Conservation (phyloP, 805 yeast genomes). For the Candida fluviatilis region DNA sequence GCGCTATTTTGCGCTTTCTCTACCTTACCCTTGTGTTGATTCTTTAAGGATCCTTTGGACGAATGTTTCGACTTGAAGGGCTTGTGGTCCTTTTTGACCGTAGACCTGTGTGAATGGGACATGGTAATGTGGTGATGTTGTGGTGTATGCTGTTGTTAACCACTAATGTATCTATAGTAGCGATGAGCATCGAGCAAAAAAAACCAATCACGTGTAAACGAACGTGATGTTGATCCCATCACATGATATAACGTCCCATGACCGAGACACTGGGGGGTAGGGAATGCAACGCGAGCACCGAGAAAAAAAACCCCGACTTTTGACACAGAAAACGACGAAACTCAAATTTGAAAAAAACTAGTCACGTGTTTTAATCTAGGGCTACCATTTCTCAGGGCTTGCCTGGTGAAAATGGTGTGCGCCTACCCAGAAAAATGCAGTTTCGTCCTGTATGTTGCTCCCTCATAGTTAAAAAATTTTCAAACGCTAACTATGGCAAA, state of each 20-base stretch:
- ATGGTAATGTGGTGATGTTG: background rate
- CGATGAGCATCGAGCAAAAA: background rate
- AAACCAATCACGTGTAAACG: background rate
- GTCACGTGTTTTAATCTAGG: background rate
- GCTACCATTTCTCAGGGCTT: too few species aligned
- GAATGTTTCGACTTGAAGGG: conserved; percentile 90
- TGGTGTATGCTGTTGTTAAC: background rate
- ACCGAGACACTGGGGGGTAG: too few species aligned
- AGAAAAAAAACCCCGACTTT: too few species aligned
- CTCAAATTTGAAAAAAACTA: too few species aligned
- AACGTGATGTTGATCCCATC: background rate
- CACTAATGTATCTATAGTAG: background rate
- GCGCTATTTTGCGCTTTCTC: conserved; percentile 51
- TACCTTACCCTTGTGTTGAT: conserved; percentile 78
- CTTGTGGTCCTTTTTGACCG: conserved; percentile 81
- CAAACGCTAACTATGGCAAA: background rate
- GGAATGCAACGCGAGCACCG: too few species aligned
- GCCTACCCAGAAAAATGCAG: background rate
- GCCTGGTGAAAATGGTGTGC: too few species aligned
- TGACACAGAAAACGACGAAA: too few species aligned
- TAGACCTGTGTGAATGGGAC: conserved; percentile 68
- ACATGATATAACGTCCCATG: too few species aligned
- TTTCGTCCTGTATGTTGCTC: background rate
- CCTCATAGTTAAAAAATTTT: background rate
- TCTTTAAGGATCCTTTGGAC: conserved; percentile 81